Evolutionary conservation across 2,329 filamentous ascomycete genomes (phyloP).

Genomic region (Aspergillus ustus): DNA sequence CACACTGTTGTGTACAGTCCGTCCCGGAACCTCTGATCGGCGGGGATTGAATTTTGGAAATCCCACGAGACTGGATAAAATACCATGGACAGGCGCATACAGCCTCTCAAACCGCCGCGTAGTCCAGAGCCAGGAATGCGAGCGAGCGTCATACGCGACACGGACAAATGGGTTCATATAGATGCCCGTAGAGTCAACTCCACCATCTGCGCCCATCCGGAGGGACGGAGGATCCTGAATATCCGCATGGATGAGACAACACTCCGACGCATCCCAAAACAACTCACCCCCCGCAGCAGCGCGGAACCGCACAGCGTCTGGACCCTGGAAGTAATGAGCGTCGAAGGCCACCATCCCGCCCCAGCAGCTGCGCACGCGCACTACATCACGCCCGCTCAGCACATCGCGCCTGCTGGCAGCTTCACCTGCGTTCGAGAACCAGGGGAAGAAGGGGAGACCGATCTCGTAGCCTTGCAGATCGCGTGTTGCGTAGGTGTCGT

Average conservation of each 20-base stretch:
- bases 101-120: constrained; percentile 69
- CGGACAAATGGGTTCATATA: constrained; percentile 77
- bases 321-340: constrained; percentile 48
- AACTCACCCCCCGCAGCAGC: constrained; percentile 59
- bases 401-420: constrained; percentile 66
- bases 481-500: constrained; percentile 75
- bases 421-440: constrained; percentile 62
- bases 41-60: constrained; percentile 66
- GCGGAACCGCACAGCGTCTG: constrained; percentile 4
- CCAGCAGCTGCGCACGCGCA: constrained; percentile 76
- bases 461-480: constrained; percentile 71
- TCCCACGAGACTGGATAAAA: constrained; percentile 60
- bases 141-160: constrained; percentile 66
- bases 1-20: constrained; percentile 41
- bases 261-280: constrained; percentile 69
- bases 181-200: too few species aligned
- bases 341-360: constrained; percentile 69
- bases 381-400: constrained; percentile 60
- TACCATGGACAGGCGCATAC: constrained; percentile 61
- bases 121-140: constrained; percentile 62
- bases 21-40: constrained; percentile 61
- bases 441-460: constrained; percentile 74
- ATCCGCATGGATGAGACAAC: constrained; percentile 61
- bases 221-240: constrained; percentile 53
- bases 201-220: too few species aligned